Conservation (phyloP, 2,329 filamentous ascomycete species). For the Diatrype stigma region DNA sequence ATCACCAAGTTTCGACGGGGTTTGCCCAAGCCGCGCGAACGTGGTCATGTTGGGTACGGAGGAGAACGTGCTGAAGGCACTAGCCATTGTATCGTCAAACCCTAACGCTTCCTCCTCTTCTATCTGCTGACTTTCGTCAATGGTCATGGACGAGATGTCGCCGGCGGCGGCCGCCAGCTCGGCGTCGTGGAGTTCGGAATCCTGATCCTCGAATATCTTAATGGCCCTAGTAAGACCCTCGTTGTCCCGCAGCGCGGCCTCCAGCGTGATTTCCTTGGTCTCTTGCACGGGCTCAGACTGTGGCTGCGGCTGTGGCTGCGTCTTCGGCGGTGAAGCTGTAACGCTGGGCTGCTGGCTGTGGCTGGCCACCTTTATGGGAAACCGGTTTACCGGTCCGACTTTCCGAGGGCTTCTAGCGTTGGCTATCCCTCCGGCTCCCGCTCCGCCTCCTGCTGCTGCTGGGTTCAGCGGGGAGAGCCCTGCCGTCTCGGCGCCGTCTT, state of each 20-base stretch:
- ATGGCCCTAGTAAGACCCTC: slow-evolving; percentile 56
- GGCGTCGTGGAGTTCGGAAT: slow-evolving; percentile 28
- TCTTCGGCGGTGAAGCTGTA: slow-evolving; percentile 14
- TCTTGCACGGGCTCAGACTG: slow-evolving; percentile 14
- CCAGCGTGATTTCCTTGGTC: slow-evolving; percentile 42
- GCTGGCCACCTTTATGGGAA: slow-evolving; percentile 53
- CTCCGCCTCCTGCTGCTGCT: too few species aligned
- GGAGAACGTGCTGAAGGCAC: slow-evolving; percentile 84
- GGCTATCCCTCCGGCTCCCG: too few species aligned
- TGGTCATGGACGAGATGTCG: slow-evolving; percentile 25
- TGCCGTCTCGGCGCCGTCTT: slow-evolving; percentile 21
- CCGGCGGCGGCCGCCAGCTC: slow-evolving; percentile 17
- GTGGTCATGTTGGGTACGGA: slow-evolving; percentile 83
- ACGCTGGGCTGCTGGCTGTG: slow-evolving; percentile 8
- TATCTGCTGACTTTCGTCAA: slow-evolving; percentile 22
- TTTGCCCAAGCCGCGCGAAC: slow-evolving; percentile 70
- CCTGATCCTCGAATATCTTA: slow-evolving; percentile 56
- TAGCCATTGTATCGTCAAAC: slow-evolving; percentile 70
- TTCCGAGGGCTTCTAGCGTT: slow-evolving; percentile 34
- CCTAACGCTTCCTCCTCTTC: slow-evolving; percentile 39
- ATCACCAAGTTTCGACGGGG: slow-evolving; percentile 50
- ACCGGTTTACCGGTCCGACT: slow-evolving; percentile 51
- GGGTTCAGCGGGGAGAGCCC: slow-evolving; percentile 19
- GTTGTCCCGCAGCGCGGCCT: slow-evolving; percentile 52
- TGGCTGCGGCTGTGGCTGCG: too few species aligned